Percentiles rank a stretch among this genome's conserved stretches.
Evolutionary conservation across 2,329 filamentous ascomycete genomes (phyloP).

Genomic region (Pseudogymnoascus destructans): DNA sequence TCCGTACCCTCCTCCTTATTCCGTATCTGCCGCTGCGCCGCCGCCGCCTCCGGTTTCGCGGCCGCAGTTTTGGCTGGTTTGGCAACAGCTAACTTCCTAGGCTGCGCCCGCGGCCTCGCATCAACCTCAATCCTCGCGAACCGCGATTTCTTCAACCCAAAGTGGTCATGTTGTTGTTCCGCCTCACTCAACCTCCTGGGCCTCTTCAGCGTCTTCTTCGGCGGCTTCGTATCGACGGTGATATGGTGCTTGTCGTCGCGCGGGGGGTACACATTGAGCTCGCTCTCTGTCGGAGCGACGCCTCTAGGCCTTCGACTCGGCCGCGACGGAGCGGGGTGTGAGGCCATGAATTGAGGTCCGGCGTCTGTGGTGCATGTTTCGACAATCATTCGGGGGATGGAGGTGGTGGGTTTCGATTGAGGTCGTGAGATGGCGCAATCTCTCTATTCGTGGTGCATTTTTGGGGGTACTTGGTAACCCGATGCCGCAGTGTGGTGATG

Average conservation of each 20-base stretch:
- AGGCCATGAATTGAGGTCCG: neutral
- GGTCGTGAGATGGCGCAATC: neutral
- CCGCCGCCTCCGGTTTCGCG: constrained; percentile 18
- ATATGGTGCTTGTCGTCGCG: neutral
- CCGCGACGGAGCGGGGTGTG: neutral
- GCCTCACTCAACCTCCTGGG: neutral
- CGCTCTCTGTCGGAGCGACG: neutral
- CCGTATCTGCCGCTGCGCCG: constrained; percentile 15
- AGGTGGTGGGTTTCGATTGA: neutral
- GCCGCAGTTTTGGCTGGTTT: neutral
- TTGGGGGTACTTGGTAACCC: neutral
- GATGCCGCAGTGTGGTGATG: neutral
- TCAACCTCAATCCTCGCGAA: neutral
- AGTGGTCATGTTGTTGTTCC: neutral
- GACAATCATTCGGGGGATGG: constrained; percentile 2
- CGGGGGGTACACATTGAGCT: neutral
- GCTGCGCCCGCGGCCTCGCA: neutral
- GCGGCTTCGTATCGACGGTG: neutral
- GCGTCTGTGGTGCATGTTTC: constrained; percentile 5
- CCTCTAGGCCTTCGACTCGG: constrained; percentile 2
- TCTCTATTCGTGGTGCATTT: neutral
- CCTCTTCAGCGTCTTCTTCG: constrained; percentile 2
- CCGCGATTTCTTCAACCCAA: neutral
- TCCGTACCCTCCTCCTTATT: neutral
- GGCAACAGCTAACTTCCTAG: neutral